Conservation (phyloP, 768 basidiomycete species). For the Mrakia gelida region DNA sequence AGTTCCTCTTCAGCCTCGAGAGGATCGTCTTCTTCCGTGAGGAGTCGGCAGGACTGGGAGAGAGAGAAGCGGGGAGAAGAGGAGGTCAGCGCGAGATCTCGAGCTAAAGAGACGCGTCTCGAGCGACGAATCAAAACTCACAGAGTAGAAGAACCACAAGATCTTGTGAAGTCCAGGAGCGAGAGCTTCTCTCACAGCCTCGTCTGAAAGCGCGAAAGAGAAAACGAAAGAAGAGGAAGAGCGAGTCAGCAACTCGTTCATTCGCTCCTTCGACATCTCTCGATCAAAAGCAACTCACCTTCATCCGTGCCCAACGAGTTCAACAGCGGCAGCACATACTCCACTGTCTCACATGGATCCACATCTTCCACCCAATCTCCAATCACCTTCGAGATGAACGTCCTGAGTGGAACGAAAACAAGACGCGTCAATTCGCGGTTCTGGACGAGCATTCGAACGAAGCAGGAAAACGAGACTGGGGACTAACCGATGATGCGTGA, state of each 20-base stretch:
- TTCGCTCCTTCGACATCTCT: conserved; percentile 80
- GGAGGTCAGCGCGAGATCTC: background rate
- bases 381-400: conserved; percentile 79
- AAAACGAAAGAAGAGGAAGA: conserved; percentile 23
- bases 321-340: conserved; percentile 89
- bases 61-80: background rate
- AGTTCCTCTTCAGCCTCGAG: conserved; percentile 8
- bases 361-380: conserved; percentile 71
- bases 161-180: conserved; percentile 71
- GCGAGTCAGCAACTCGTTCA: background rate
- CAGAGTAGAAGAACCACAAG: conserved; percentile 84
- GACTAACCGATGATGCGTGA: conserved; percentile 56
- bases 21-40: conserved; percentile 51
- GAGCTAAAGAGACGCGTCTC: background rate
- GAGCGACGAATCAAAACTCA: conserved; percentile 24
- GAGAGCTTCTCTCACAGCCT: conserved; percentile 80
- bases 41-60: conserved; percentile 62
- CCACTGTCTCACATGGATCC: conserved; percentile 78
- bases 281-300: conserved; percentile 54
- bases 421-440: too few species aligned
- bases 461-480: background rate
- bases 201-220: conserved; percentile 53
- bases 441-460: background rate
- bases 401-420: conserved; percentile 45
- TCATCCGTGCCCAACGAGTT: conserved; percentile 78